Conservation (phyloP, 176 grass and related monocot species). For the Miscanthus lutarioriparius region DNA sequence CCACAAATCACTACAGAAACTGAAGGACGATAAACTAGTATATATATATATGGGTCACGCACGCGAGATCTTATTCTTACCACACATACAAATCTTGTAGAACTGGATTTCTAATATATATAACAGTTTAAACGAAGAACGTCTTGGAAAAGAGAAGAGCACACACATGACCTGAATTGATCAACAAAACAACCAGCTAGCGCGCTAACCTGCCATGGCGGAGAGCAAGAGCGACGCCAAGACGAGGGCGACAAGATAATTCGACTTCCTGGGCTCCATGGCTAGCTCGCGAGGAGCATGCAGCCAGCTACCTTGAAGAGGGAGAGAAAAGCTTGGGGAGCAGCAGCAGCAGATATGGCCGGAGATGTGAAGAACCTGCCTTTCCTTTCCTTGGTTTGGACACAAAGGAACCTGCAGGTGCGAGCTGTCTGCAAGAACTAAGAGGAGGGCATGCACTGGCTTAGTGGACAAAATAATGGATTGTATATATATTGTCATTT, state of each 20-base stretch:
- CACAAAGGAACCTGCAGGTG: constrained; percentile 61
- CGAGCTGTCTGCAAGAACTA: constrained; percentile 44
- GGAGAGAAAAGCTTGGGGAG: neutral
- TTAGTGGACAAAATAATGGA: neutral
- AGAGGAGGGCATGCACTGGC: neutral
- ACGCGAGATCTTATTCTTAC: neutral
- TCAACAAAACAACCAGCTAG: neutral
- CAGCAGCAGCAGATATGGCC: constrained; percentile 12
- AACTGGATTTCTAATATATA: neutral
- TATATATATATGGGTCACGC: neutral
- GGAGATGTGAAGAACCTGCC: neutral
- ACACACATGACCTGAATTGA: neutral
- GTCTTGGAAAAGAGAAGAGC: neutral
- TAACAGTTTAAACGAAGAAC: neutral
- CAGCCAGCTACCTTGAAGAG: constrained; percentile 35
- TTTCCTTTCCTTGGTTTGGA: constrained; percentile 70
- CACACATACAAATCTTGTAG: neutral
- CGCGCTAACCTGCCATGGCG: constrained; percentile 45
- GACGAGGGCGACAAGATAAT: constrained; percentile 27
- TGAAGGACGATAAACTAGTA: neutral
- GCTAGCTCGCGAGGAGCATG: constrained; percentile 37
- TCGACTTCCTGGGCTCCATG: constrained; percentile 45
- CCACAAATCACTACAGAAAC: constrained; percentile 22
- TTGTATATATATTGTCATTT: neutral
- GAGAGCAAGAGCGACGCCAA: constrained; percentile 43